Evolutionary conservation across 2,329 filamentous ascomycete species (phyloP).

Genomic region (Colletotrichum truncatum): DNA sequence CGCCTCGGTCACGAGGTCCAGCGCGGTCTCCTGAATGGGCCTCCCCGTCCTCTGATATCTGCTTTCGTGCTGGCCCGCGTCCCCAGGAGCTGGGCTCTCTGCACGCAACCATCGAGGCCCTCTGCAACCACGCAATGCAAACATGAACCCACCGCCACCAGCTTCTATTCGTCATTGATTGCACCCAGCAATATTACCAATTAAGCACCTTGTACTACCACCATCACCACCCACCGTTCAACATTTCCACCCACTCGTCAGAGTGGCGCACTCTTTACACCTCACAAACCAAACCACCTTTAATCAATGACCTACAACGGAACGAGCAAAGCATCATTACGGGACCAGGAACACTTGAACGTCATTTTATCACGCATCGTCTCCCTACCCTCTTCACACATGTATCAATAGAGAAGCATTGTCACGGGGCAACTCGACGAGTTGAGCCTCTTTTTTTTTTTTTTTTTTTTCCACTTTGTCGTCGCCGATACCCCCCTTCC

Average conservation of each 20-base stretch:
- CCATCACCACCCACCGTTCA: background rate
- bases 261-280: background rate
- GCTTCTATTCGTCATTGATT: conserved; percentile 24
- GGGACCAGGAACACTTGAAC: conserved; percentile 21
- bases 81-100: conserved; percentile 25
- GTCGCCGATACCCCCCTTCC: conserved; percentile 32
- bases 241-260: background rate
- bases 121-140: background rate
- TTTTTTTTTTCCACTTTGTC: conserved; percentile 23
- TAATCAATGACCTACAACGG: conserved; percentile 28
- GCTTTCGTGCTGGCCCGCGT: conserved; percentile 27
- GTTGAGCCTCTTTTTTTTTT: background rate
- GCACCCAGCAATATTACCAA: conserved; percentile 11
- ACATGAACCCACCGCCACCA: no score
- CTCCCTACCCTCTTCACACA: background rate
- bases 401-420: conserved; percentile 25
- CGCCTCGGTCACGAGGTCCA: background rate
- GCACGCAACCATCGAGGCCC: conserved; percentile 5
- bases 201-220: conserved; percentile 17
- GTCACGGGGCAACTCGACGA: background rate
- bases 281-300: background rate
- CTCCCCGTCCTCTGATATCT: background rate
- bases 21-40: background rate
- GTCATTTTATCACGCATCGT: background rate
- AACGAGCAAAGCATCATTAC: conserved; percentile 29